Evolutionary conservation across 805 yeast genomes (phyloP).

Genomic region (Candida yuanshanica): DNA sequence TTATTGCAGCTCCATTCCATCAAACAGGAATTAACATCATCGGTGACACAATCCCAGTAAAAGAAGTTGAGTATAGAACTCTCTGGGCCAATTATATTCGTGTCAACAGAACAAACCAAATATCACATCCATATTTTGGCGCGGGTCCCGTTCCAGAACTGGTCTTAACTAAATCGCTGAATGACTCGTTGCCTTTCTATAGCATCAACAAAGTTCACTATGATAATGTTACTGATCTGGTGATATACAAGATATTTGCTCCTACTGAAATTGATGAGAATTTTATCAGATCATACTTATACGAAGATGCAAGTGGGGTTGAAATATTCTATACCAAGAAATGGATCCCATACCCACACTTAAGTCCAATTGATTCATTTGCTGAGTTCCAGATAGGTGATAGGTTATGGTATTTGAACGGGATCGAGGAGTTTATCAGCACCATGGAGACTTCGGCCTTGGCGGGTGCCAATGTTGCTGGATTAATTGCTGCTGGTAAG

Average conservation of each 20-base stretch:
- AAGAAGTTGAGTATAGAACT: conserved; percentile 31
- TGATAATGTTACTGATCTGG: conserved; percentile 23
- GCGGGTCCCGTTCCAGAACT: conserved; percentile 20
- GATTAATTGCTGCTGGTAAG: conserved; percentile 28
- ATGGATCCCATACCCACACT: conserved; percentile 42
- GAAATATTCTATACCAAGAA: conserved; percentile 26
- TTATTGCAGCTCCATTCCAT: conserved; percentile 38
- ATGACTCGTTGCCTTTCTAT: conserved; percentile 25
- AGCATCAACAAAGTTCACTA: conserved; percentile 29
- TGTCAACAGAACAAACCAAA: conserved; percentile 17
- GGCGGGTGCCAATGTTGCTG: conserved; percentile 46
- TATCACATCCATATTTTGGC: conserved; percentile 18
- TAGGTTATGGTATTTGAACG: conserved; percentile 37
- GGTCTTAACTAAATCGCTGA: conserved; percentile 22
- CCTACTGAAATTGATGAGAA: conserved; percentile 15
- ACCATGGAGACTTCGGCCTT: conserved; percentile 49
- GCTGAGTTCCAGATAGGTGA: conserved; percentile 26
- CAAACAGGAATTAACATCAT: conserved; percentile 24
- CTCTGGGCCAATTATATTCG: conserved; percentile 34
- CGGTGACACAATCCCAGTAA: conserved; percentile 5
- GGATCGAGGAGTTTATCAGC: conserved; percentile 41
- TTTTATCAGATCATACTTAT: conserved; percentile 12
- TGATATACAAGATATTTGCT: conserved; percentile 41
- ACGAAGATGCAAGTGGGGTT: conserved; percentile 20
- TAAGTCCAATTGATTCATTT: conserved; percentile 27